Base-by-base conservation (phyloP, 768 basidiomycete species). In the Kwoniella sp. region DNA sequence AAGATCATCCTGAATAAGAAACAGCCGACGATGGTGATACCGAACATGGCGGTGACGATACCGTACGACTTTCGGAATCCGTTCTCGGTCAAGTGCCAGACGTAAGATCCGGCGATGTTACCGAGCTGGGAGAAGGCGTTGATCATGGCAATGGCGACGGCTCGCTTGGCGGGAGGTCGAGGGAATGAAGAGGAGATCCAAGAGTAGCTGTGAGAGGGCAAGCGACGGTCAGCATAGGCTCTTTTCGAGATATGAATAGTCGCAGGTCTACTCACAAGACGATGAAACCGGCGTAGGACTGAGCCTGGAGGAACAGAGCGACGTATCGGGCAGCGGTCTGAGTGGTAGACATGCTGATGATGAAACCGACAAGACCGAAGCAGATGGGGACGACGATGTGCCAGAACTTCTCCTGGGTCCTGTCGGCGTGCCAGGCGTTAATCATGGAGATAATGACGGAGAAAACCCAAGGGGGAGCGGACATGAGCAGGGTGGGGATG, bases 121-220 rank as follows among this genome's bases (percentile, higher is more conserved):
- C 93, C 93, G 2, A 91, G 83, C 73, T 91, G 88, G 9, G 89
- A 88, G 74, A 91, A 86, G 47, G 88, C 86, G 78, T 93, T 92
- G 73, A 93, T 86, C 66, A 90, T 70, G 7, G 91, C 92, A 54
- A 95, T 83, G 13, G 89, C 89, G n/a, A 93, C 89, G 1, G 92
- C 90, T 4, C 92, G 87, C 81, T 93, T 94, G n/a, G 88, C 87
- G 4, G 91, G 85, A 26, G 92, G 88, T n/a, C 86, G 86, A 28
- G 91, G 86, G 81, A 95, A 83, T 17, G 84, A 84, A 66, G 84
- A 86, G 56, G 83, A 84, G 58, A 85, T 82, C 86, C 81, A 82
- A 4, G 84, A 81, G 76, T 82, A 81, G 72, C 89, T 87, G 60
- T 85, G 20, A 51, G 23, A 37, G 54, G 54, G n/a, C 7, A 23